Evolutionary conservation across 1,284 basidiomycete species (phyloP).

Genomic region (Cutaneotrichosporon sp.): DNA sequence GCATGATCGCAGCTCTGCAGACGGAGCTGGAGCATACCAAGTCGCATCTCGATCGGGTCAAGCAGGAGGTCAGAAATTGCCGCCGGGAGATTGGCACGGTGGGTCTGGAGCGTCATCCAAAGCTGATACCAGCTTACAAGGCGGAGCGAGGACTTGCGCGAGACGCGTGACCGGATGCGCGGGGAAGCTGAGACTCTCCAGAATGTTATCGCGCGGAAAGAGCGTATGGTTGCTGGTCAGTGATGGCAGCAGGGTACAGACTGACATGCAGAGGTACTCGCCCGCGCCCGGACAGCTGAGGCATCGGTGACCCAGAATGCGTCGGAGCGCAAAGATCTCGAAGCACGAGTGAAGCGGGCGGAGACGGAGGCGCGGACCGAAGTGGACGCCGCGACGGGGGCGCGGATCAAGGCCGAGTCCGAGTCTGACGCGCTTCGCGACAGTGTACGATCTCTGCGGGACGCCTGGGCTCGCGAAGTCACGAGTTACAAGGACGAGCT

Average conservation of each 20-base stretch:
- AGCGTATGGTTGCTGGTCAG: constrained; percentile 41
- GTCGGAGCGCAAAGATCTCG: constrained; percentile 36
- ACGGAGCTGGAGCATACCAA: constrained; percentile 35
- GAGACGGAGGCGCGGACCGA: constrained; percentile 35
- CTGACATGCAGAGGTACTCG: constrained; percentile 35
- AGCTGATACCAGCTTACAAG: constrained; percentile 33
- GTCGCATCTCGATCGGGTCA: constrained; percentile 37
- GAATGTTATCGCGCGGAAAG: constrained; percentile 43
- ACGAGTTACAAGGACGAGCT: constrained; percentile 33
- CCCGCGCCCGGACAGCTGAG: constrained; percentile 44
- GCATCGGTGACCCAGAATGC: constrained; percentile 25
- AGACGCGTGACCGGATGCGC: constrained; percentile 44
- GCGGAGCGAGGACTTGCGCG: constrained; percentile 46
- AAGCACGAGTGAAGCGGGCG: constrained; percentile 35
- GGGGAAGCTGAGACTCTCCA: constrained; percentile 42
- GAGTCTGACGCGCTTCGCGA: constrained; percentile 39
- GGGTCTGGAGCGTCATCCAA: constrained; percentile 7
- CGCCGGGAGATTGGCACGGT: constrained; percentile 36
- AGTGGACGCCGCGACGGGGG: constrained; percentile 29
- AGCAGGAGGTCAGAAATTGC: constrained; percentile 33
- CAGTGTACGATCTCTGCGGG: constrained; percentile 36
- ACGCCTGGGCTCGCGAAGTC: constrained; percentile 43
- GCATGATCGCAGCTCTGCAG: constrained; percentile 43
- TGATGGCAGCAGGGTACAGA: neutral
- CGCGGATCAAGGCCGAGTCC: constrained; percentile 34